phyloP scores from a whole-genome alignment of 768 basidiomycete genomes.

The Mycena leptocephala region DNA sequence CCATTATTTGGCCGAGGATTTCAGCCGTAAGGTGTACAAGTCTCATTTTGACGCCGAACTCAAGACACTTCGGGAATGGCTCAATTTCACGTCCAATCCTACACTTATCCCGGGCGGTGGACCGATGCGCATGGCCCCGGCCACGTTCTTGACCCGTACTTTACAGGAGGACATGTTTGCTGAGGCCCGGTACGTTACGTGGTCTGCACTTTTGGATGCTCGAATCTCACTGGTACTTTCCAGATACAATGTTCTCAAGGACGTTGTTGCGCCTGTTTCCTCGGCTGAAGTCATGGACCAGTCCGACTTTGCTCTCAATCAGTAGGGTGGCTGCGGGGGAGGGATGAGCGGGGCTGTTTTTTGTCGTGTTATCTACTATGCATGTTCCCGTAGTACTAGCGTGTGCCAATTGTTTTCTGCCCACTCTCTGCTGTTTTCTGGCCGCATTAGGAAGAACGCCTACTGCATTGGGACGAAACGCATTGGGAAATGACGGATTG shows the following conservation, averaged over 20 bases:
- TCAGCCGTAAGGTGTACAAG: background rate
- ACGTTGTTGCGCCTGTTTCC: background rate
- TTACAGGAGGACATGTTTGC: background rate
- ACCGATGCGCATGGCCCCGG: background rate
- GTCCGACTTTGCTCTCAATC: background rate
- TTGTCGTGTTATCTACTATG: background rate
- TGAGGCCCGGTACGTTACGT: background rate
- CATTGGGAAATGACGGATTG: too few species aligned
- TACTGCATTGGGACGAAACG: too few species aligned
- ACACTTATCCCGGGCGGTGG: background rate
- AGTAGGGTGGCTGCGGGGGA: background rate
- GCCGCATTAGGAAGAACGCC: background rate
- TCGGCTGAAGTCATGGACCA: background rate
- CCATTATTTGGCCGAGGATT: background rate
- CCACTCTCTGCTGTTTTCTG: background rate
- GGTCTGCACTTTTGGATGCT: background rate
- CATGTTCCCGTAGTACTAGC: background rate
- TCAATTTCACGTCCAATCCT: background rate
- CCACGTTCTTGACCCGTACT: slow-evolving; percentile 5
- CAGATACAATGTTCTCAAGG: background rate
- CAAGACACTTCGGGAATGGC: slow-evolving; percentile 8
- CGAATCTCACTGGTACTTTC: background rate
- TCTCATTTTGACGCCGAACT: slow-evolving; percentile 14
- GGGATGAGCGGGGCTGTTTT: background rate
- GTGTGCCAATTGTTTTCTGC: background rate